Evolutionary conservation across 148 eudicot species (phyloP), one percentile per base, ranked within the genome.

Genomic region (Simmondsia chinensis): DNA sequence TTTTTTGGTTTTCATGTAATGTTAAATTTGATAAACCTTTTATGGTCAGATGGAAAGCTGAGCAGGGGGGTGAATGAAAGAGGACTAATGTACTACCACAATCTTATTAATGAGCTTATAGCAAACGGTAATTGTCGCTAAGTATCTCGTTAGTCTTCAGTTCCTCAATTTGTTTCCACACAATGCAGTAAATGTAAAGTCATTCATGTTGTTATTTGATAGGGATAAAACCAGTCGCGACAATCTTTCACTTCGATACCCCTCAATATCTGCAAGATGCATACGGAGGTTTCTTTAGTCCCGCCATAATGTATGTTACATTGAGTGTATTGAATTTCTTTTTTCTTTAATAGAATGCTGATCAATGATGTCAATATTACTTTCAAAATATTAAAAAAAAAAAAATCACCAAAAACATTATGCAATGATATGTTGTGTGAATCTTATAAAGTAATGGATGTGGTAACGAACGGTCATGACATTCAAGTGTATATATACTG

Each of bases 71-170:
- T 76, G 27, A 80, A 76, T 47, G 27, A 57, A 33, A 59, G 48
- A 43, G 88, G 88, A 33, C 12, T 80, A 9, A 12, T 24, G 27
- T 80, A 72, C 52, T 80, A 80, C 57, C 69, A 73, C 65, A 73
- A 73, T 11, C 72, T 80, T 23, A 76, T 80, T 20, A 57, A 80
- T 31, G 59, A 66, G 32, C 69, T 65, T 15, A 30, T 67, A 50
- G 46, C 57, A 9, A 73, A 67, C 35, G 80, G 79, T 74, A 4
- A 26, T 31, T 28, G 9, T 14, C 9, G 28, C n/a, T 7, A 3
- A 19, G 20, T 23, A 22, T 11, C 0, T 12, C n/a, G 2, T 18
- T 22, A 12, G 5, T 19, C 17, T 14, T 10, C n/a, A 16, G 10
- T 5, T 13, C 9, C 22, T 40, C 42, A 23, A 1, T 21, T 25